Evolutionary conservation across 2,329 filamentous ascomycete species (phyloP), one percentile per base, ranked within the genome.

Genomic region (Botrytis aclada): DNA sequence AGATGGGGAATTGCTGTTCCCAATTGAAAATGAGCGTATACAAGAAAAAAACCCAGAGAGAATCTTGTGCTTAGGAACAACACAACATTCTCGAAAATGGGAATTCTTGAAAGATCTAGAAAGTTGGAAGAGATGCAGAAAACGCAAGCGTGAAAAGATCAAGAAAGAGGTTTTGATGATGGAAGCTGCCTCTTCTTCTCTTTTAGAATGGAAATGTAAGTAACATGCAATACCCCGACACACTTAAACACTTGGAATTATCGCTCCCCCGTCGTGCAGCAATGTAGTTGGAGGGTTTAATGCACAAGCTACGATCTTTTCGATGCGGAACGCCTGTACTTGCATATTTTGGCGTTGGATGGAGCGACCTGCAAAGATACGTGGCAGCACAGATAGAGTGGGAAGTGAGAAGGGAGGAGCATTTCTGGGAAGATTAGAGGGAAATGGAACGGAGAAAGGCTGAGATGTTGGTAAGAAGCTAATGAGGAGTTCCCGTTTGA

Each of bases 281-380:
- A 37, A 51, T 12, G 64, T 22, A 70, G 56, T 54, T 63, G 69
- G 56, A 62, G 43, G 47, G n/a, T 62, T 47, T 73, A 66, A 77
- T 76, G 77, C 75, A 76, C 74, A 73, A 72, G 76, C 73, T 73
- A 65, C 75, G 75, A 77, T 78, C 75, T 77, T n/a, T 65, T 71
- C 32, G 58, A 65, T 71, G 69, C 60, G 45, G 45, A 71, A 39
- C n/a, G 69, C 76, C 74, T 73, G 77, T 74, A 77, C 74, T 41
- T 79, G 77, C 78, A 79, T 77, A 76, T 75, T 74, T 76, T 77
- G 77, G 77, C 76, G 77, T 71, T 56, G 69, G 37, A 71, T 71
- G 60, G 60, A 71, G 69, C 61, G 74, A 75, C 74, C 74, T 77
- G 77, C 77, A 77, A 56, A 71, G 74, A 75, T 77, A 79, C 78